Conservation (phyloP, 2,329 filamentous ascomycete genomes). For the Zelopaecilomyces penicillatus region DNA sequence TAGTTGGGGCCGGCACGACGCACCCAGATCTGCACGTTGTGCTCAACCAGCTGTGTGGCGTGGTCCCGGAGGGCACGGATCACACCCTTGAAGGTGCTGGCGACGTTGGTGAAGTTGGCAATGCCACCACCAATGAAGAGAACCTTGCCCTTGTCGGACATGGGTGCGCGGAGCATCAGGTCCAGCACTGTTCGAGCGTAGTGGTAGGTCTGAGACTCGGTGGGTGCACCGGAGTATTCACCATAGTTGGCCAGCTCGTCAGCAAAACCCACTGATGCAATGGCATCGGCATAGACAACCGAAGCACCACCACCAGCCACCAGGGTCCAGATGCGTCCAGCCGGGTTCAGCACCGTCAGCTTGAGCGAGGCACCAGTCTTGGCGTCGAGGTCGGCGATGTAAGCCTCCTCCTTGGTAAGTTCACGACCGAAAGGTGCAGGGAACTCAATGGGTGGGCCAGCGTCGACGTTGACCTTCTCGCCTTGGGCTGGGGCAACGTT, state of each 20-base stretch:
- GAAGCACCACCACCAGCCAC: slow-evolving; percentile 99
- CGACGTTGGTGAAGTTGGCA: slow-evolving; percentile 99
- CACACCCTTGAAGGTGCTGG: slow-evolving; percentile 98
- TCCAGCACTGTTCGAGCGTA: slow-evolving; percentile 96
- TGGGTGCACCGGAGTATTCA: slow-evolving; percentile 98
- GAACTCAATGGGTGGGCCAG: slow-evolving; percentile 97
- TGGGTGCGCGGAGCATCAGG: slow-evolving; percentile 88
- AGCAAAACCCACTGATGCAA: slow-evolving; percentile 91
- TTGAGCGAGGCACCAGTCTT: slow-evolving; percentile 99
- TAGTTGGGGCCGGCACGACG: slow-evolving; percentile 85
- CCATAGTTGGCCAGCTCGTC: slow-evolving; percentile 98
- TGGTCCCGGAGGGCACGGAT: slow-evolving; percentile 93
- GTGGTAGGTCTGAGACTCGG: slow-evolving; percentile 98
- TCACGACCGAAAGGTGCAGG: slow-evolving; percentile 98
- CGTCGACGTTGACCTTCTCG: slow-evolving; percentile 84
- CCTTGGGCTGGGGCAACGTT: slow-evolving; percentile 53
- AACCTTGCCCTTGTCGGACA: slow-evolving; percentile 85
- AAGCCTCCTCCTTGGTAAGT: slow-evolving; percentile 96
- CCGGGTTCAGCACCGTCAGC: slow-evolving; percentile 88
- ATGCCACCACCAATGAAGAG: slow-evolving; percentile 99
- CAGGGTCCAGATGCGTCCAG: slow-evolving; percentile 92
- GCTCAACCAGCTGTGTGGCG: slow-evolving; percentile 75
- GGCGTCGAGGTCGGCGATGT: slow-evolving; percentile 96
- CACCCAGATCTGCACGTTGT: slow-evolving; percentile 98
- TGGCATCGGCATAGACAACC: slow-evolving; percentile 97